These are phyloP conservation scores for Amaranthus hypochondriacus DNA, from an alignment of 148 eudicot genomes.

Conservation along the genomic window DNA sequence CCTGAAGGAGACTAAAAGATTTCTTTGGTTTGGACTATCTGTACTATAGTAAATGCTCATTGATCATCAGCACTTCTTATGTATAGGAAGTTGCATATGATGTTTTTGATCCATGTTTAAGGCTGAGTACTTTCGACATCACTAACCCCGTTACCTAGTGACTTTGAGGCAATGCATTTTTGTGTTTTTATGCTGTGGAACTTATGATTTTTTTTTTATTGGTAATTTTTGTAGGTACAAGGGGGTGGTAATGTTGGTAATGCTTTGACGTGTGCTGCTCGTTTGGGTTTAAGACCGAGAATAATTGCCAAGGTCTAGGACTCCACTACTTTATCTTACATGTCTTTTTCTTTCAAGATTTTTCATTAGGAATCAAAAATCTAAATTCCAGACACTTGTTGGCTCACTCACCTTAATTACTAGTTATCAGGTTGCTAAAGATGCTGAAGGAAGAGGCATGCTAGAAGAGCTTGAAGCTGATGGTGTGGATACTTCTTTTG, in stretches of 20 bases:
- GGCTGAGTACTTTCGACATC: too few relatives aligned
- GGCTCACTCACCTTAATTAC: constrained; percentile 1
- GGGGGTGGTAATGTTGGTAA: constrained; percentile 60
- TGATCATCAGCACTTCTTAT: too few relatives aligned
- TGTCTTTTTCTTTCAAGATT: neutral
- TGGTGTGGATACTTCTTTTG: constrained; percentile 75
- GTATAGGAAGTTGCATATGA: too few relatives aligned
- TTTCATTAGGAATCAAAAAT: neutral
- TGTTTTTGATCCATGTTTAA: too few relatives aligned
- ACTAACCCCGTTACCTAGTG: too few relatives aligned
- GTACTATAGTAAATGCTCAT: too few relatives aligned
- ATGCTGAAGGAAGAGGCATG: constrained; percentile 76
- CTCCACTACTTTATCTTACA: neutral
- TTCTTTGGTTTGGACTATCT: too few relatives aligned
- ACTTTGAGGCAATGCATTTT: too few relatives aligned
- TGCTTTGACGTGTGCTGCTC: constrained; percentile 51
- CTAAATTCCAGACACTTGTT: neutral
- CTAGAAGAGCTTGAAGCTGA: constrained; percentile 76
- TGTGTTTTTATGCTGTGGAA: neutral
- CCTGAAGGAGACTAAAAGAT: too few relatives aligned
- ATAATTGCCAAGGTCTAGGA: constrained; percentile 41
- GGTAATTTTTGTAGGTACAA: constrained; percentile 32
- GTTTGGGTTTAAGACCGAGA: constrained; percentile 42
- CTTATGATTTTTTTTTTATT: neutral
- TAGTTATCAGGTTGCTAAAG: constrained; percentile 59